A percentile compares a stretch with the other conserved stretches of the same genome.
These are phyloP conservation scores for Ramicandelaber brevisporus DNA, from an alignment of 192 early-diverging fungal genomes.

Conservation along the genomic window DNA sequence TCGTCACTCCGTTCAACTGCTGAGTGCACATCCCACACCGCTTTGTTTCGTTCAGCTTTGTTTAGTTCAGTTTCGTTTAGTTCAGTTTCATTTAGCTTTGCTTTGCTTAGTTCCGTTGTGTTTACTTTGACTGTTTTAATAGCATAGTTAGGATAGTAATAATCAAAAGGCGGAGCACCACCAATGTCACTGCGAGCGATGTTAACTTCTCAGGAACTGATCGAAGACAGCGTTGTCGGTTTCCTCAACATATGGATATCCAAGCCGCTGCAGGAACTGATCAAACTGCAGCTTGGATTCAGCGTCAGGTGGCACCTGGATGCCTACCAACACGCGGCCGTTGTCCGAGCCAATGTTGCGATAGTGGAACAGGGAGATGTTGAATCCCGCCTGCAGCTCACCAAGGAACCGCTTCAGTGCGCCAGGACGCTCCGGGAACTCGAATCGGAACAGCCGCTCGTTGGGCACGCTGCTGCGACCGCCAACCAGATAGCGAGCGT, in stretches of 20 bases:
- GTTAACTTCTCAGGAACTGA: slow-evolving; percentile 55
- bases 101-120: too few relatives aligned
- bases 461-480: slow-evolving; percentile 51
- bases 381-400: slow-evolving; percentile 35
- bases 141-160: too few relatives aligned
- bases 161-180: too few relatives aligned
- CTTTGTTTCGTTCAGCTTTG: too few relatives aligned
- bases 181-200: too few relatives aligned
- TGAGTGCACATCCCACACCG: too few relatives aligned
- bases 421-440: slow-evolving; percentile 89
- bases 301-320: slow-evolving; percentile 50
- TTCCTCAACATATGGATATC: slow-evolving; percentile 79
- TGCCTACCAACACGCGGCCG: slow-evolving; percentile 74
- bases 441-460: slow-evolving; percentile 80
- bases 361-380: slow-evolving; percentile 88
- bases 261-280: slow-evolving; percentile 48
- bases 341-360: slow-evolving; percentile 90
- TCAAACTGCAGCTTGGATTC: slow-evolving; percentile 5
- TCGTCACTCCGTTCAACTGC: too few relatives aligned
- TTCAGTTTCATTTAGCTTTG: too few relatives aligned
- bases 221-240: slow-evolving; percentile 74
- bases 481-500: slow-evolving; percentile 82
- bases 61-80: too few relatives aligned
- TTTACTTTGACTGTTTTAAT: too few relatives aligned
- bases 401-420: slow-evolving; percentile 67